phyloP scores from a whole-genome alignment of 148 eudicot genomes.

The Linanthus parryae region DNA sequence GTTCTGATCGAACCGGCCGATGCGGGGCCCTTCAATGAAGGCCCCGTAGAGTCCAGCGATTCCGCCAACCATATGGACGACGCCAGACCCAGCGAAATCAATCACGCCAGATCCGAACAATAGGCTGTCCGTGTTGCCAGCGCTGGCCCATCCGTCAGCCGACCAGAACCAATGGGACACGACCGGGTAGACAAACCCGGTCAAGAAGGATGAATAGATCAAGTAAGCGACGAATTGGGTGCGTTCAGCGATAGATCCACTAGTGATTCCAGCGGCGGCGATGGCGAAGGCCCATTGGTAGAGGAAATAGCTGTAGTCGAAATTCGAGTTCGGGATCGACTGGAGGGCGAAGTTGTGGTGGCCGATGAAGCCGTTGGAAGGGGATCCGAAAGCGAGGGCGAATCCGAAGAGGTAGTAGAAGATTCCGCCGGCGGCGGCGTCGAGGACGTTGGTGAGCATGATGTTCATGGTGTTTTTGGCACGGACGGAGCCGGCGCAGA shows the following conservation, averaged over 20 bases:
- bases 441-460: conserved; percentile 85
- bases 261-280: conserved; percentile 38
- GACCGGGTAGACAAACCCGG: conserved; percentile 31
- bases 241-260: conserved; percentile 64
- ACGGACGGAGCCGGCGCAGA: conserved; percentile 83
- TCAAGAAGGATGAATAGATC: conserved; percentile 30
- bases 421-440: conserved; percentile 76
- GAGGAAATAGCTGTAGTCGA: conserved; percentile 23
- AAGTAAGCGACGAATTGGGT: conserved; percentile 36
- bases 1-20: conserved; percentile 51
- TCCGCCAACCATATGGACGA: conserved; percentile 71
- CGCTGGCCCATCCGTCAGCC: conserved; percentile 65
- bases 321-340: conserved; percentile 18
- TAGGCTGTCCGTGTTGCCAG: conserved; percentile 16
- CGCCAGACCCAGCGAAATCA: conserved; percentile 70
- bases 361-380: conserved; percentile 60
- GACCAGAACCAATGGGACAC: conserved; percentile 87
- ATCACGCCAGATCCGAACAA: conserved; percentile 55
- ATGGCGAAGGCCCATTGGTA: conserved; percentile 40
- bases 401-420: conserved; percentile 74
- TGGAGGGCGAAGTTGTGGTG: conserved; percentile 37
- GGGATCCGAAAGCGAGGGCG: conserved; percentile 67
- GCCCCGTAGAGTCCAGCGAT: conserved; percentile 68
- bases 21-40: conserved; percentile 58
- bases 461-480: conserved; percentile 94